Conservation (phyloP, 768 basidiomycete species). For the Lactarius tabidus region DNA sequence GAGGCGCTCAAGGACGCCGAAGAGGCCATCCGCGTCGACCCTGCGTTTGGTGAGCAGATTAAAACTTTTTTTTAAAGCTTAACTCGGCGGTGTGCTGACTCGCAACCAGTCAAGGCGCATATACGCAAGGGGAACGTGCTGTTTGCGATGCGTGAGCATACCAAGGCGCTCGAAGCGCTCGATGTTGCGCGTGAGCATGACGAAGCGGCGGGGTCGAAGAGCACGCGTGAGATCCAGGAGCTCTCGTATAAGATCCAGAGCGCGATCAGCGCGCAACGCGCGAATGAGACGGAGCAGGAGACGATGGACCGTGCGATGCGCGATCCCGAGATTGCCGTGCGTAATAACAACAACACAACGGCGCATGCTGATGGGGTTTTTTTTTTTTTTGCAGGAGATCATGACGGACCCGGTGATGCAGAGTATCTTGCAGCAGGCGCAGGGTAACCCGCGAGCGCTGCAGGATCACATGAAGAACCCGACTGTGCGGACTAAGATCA, state of each 20-base stretch:
- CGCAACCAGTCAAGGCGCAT: conserved; percentile 77
- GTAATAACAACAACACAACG: conserved; percentile 30
- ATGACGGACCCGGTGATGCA: conserved; percentile 94
- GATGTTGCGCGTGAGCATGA: conserved; percentile 79
- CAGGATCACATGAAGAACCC: conserved; percentile 98
- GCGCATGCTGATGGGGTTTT: background rate
- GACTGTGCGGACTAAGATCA: conserved; percentile 70
- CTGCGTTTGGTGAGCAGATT: conserved; percentile 68
- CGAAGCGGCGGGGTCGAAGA: conserved; percentile 58
- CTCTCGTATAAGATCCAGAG: conserved; percentile 78
- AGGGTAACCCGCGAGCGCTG: conserved; percentile 80
- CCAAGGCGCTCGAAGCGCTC: conserved; percentile 78
- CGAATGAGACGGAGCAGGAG: conserved; percentile 87
- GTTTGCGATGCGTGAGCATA: conserved; percentile 86
- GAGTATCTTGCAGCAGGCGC: conserved; percentile 91
- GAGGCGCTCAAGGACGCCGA: conserved; percentile 97
- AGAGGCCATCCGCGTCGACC: conserved; percentile 88
- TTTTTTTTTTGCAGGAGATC: conserved; percentile 48
- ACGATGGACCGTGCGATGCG: conserved; percentile 92
- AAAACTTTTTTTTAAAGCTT: too few relatives aligned
- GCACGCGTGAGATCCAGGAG: conserved; percentile 76
- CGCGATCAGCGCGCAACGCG: conserved; percentile 73
- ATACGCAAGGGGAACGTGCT: conserved; percentile 88
- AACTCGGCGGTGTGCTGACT: background rate
- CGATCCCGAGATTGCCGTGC: conserved; percentile 90